phyloP scores from a whole-genome alignment of 441 rosid genomes.

The Eruca vesicaria region DNA sequence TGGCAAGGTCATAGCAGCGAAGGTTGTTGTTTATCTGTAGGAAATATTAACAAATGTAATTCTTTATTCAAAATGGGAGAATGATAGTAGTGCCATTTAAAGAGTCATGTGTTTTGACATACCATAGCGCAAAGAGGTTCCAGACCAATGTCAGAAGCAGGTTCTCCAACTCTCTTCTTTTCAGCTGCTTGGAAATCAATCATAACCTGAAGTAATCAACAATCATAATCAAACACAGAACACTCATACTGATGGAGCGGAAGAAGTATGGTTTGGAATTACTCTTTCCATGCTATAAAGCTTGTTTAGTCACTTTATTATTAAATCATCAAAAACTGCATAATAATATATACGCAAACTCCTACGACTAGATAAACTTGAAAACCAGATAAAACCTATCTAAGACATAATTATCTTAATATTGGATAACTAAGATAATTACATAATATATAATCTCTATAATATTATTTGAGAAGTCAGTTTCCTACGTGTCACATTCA shows the following conservation, averaged over 20 bases:
- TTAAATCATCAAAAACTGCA: no score
- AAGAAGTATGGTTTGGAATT: background rate
- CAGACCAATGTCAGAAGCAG: slow-evolving; percentile 93
- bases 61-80: slow-evolving; percentile 5
- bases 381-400: background rate
- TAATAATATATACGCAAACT: no score
- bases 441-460: background rate
- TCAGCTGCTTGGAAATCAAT: slow-evolving; percentile 98
- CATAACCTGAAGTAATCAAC: slow-evolving; percentile 73
- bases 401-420: background rate
- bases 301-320: no score
- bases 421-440: background rate
- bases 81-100: slow-evolving; percentile 12
- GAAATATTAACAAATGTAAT: slow-evolving; percentile 19
- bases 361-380: no score
- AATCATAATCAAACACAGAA: slow-evolving; percentile 14
- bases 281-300: no score
- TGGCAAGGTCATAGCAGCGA: slow-evolving; percentile 98
- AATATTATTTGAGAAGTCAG: no score
- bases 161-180: slow-evolving; percentile 85
- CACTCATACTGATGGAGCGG: background rate
- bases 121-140: slow-evolving; percentile 99
- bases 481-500: no score
- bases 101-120: slow-evolving; percentile 35
- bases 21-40: slow-evolving; percentile 93